Conservation (phyloP, 352 stramenopile genomes). For the Phytophthora cryptogea region DNA sequence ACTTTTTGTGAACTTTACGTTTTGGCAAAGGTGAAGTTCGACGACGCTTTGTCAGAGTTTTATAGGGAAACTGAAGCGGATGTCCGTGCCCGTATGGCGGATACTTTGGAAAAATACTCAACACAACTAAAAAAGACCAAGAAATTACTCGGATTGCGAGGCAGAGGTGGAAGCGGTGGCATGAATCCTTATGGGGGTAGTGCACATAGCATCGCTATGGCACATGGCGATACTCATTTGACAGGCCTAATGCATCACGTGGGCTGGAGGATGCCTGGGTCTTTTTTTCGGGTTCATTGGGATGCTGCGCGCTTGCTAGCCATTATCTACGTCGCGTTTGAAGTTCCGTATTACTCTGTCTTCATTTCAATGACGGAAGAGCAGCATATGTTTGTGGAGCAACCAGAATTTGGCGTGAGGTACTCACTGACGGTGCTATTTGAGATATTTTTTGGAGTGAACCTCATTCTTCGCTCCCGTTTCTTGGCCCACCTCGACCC, state of each 20-base stretch:
- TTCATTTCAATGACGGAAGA: conserved; percentile 67
- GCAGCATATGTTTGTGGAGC: conserved; percentile 46
- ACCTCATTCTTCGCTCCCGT: conserved; percentile 54
- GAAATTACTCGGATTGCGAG: conserved; percentile 65
- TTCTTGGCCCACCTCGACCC: conserved; percentile 66
- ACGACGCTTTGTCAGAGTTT: conserved; percentile 59
- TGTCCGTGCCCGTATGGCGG: conserved; percentile 43
- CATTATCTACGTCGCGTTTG: conserved; percentile 62
- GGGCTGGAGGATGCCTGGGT: conserved; percentile 51
- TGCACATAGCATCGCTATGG: background rate
- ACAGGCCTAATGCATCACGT: background rate
- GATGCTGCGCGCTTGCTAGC: conserved; percentile 50
- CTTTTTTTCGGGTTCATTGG: conserved; percentile 58
- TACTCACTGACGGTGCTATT: conserved; percentile 46
- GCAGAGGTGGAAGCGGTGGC: conserved; percentile 22
- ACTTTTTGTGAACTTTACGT: conserved; percentile 85
- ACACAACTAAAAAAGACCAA: conserved; percentile 78
- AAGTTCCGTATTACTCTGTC: conserved; percentile 71
- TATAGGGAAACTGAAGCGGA: conserved; percentile 46
- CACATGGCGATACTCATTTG: background rate
- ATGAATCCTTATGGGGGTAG: conserved; percentile 11
- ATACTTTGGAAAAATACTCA: conserved; percentile 58
- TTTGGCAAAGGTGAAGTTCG: conserved; percentile 64
- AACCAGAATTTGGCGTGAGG: conserved; percentile 32
- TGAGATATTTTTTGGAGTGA: conserved; percentile 57